Base-by-base conservation (phyloP, 495 filamentous ascomycete species). In the Penicillium parvum region DNA sequence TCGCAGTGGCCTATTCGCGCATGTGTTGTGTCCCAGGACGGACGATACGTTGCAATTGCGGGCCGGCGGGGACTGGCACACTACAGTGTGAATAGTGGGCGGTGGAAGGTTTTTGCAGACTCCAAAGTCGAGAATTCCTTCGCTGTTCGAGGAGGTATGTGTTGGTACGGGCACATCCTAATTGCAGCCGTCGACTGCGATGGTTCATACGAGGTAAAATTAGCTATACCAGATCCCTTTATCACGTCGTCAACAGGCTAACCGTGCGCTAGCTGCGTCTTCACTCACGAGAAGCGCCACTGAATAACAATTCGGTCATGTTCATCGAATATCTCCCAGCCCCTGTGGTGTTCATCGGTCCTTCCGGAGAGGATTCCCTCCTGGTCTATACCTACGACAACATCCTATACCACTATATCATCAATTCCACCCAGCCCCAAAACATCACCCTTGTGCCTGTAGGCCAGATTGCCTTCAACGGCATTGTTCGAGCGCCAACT, bases 321-420 rank as follows among this genome's bases (percentile, higher is more conserved):
- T 82, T 90, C 53, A 71, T 75, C 7, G 84, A 96, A 65, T 76
- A 78, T 46, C 77, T 99, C 40, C 78, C 85, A 21, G 79, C 90
- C 0, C 86, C 94, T 14, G 84, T 91, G 7, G 87, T 97, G 2
- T 76, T 91, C 27, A 84, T 96, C 35, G 82, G 90, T 2, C 79
- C 83, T 2, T 91, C 88, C 1, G 92, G 94, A 23, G 86, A 94
- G 45, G 94, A 97, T 64, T 97, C 92, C 3, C 73, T 97, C 10
- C 76, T 99, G 16, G 91, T 95, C 32, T 99, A 97, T 58, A 97
- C 94, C 1, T 88, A 94, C 58, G 90, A 55, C 56, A 99, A 99
- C 61, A 79, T 94, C 17, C 76, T 99, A 10, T 92, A 95, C 49
- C 94, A 99, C 53, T 99, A 86, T 61, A 78, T 97, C 43, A 88